Percentiles rank a stretch among this genome's conserved stretches.
Evolutionary conservation across 345 rosid genomes (phyloP).

Genomic region (Hypericum perforatum): DNA sequence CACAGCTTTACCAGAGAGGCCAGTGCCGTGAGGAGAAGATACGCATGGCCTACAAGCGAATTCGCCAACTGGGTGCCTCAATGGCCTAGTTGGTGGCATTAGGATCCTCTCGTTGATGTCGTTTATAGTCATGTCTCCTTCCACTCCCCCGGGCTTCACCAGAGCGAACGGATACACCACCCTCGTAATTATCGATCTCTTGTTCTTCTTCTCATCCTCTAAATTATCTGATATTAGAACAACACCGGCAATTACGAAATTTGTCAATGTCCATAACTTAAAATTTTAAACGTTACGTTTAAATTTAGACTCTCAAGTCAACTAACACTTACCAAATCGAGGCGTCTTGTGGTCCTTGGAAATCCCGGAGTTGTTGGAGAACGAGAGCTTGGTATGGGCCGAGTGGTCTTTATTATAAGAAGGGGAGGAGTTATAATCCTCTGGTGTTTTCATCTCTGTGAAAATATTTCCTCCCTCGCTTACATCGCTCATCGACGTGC

Average conservation of each 20-base stretch:
- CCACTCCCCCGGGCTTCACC: slow-evolving; percentile 88
- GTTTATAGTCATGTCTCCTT: slow-evolving; percentile 68
- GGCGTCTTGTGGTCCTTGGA: slow-evolving; percentile 8
- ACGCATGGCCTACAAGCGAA: slow-evolving; percentile 72
- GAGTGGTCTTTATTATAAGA: slow-evolving; percentile 23
- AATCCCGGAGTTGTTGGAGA: slow-evolving; percentile 13
- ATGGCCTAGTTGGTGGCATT: slow-evolving; percentile 79
- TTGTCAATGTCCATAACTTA: too few species aligned
- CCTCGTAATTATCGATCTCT: slow-evolving; percentile 28
- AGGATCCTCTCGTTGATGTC: slow-evolving; percentile 75
- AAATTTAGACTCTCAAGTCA: too few species aligned
- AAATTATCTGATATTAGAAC: too few species aligned
- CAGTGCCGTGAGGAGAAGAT: slow-evolving; percentile 43
- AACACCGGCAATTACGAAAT: too few species aligned
- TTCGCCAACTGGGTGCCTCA: slow-evolving; percentile 91
- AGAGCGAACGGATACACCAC: slow-evolving; percentile 87
- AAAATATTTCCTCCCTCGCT: slow-evolving; percentile 35
- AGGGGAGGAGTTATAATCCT: slow-evolving; percentile 28
- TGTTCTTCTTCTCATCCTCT: slow-evolving; percentile 27
- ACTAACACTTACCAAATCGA: slow-evolving; percentile 19
- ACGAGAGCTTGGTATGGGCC: slow-evolving; percentile 14
- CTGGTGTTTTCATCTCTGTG: slow-evolving; percentile 39
- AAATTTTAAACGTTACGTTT: too few species aligned
- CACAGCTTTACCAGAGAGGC: slow-evolving; percentile 88
- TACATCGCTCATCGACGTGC: slow-evolving; percentile 21